Percentiles rank a stretch among this genome's conserved stretches.
Evolutionary conservation across 164 flowering plant genomes (phyloP).

Genomic region (Aristolochia californica): DNA sequence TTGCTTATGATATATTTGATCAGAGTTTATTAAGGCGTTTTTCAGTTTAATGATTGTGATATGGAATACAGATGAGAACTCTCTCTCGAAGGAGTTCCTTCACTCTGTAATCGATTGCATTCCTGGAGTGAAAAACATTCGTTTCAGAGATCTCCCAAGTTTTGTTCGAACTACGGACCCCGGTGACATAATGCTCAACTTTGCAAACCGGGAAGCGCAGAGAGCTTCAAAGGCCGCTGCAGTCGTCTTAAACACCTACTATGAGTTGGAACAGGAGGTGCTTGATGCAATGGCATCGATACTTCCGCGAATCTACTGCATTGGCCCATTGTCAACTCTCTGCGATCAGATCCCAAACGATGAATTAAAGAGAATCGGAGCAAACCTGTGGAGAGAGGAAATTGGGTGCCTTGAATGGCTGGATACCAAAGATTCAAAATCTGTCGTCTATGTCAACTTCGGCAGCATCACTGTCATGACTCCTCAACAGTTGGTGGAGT

Average conservation of each 20-base stretch:
- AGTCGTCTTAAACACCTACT: slow-evolving; percentile 9
- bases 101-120: slow-evolving; percentile 6
- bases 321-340: slow-evolving; percentile 12
- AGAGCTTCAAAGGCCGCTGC: slow-evolving; percentile 1
- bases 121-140: slow-evolving; percentile 4
- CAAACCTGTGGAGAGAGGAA: slow-evolving; percentile 44
- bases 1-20: too few relatives aligned
- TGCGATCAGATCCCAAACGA: neutral
- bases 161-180: slow-evolving; percentile 6
- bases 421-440: slow-evolving; percentile 19
- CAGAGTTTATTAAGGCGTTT: too few relatives aligned
- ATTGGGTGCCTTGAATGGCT: slow-evolving; percentile 32
- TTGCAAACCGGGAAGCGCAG: neutral
- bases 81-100: slow-evolving; percentile 4
- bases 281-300: slow-evolving; percentile 4
- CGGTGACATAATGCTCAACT: slow-evolving; percentile 9
- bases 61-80: slow-evolving; percentile 11
- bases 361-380: slow-evolving; percentile 10
- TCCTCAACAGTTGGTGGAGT: slow-evolving; percentile 25
- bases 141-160: slow-evolving; percentile 7
- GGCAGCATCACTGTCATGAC: slow-evolving; percentile 37
- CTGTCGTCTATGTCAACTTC: slow-evolving; percentile 40
- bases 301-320: neutral
- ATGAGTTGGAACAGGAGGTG: slow-evolving; percentile 6
- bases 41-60: too few relatives aligned